These are phyloP conservation scores for Hypoxylon sp. DNA, from an alignment of 2,329 filamentous ascomycete genomes.

Conservation along the genomic window DNA sequence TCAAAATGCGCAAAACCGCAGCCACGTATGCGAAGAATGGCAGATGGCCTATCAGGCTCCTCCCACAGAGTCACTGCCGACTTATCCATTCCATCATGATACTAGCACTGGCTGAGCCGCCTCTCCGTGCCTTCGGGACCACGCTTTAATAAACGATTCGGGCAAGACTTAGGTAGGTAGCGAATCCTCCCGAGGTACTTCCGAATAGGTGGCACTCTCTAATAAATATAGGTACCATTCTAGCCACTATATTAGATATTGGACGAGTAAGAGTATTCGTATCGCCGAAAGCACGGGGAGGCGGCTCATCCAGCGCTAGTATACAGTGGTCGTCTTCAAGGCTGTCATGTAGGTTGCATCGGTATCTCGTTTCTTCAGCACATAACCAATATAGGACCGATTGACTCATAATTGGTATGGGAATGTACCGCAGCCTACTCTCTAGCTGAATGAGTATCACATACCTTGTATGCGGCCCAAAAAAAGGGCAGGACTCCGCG, in stretches of 20 bases:
- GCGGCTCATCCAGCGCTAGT: no score
- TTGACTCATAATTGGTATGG: slow-evolving; percentile 7
- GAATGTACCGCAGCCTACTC: background rate
- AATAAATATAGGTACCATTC: no score
- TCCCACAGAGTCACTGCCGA: slow-evolving; percentile 1
- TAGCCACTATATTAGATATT: no score
- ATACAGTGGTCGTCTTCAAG: slow-evolving; percentile 30
- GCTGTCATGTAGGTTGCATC: slow-evolving; percentile 25
- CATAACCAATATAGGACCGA: slow-evolving; percentile 11
- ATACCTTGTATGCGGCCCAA: background rate
- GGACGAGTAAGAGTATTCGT: no score
- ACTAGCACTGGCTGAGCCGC: no score
- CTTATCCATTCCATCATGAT: slow-evolving; percentile 3
- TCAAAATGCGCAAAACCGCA: slow-evolving; percentile 9
- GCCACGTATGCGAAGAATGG: slow-evolving; percentile 31
- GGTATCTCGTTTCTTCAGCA: slow-evolving; percentile 14
- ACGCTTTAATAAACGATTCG: no score
- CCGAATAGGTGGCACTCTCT: no score
- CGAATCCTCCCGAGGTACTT: no score
- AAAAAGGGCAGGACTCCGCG: background rate
- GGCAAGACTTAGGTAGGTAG: no score
- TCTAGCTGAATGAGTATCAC: background rate
- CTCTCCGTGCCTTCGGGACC: no score
- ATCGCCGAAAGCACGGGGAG: no score
- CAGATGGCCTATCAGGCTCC: background rate